Conservation (phyloP, 345 rosid genomes). For the Hibiscus tridactylites region DNA sequence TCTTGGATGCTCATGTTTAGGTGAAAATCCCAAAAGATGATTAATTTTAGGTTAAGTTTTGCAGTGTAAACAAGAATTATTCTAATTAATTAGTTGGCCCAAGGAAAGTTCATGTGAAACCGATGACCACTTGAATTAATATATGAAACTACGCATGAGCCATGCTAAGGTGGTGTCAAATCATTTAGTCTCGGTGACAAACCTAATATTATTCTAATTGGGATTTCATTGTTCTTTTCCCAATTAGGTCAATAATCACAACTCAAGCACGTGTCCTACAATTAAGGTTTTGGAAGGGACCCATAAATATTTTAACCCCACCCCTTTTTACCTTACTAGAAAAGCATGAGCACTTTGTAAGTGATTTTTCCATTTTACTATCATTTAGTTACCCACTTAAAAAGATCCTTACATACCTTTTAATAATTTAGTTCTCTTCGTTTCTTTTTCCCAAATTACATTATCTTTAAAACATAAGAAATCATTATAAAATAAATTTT, state of each 20-base stretch:
- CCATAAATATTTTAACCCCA: background rate
- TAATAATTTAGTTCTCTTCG: background rate
- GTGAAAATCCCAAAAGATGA: background rate
- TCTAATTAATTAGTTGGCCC: background rate
- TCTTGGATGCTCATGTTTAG: constrained; percentile 1
- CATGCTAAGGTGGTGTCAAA: constrained; percentile 22
- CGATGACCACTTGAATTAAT: background rate
- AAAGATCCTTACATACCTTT: background rate
- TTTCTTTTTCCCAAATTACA: constrained; percentile 18
- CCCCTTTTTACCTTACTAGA: constrained; percentile 1
- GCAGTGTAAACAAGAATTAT: background rate
- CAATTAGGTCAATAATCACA: constrained; percentile 22
- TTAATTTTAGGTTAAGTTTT: background rate
- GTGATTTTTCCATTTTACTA: constrained; percentile 16
- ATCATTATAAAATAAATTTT: too few species aligned
- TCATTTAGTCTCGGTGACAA: constrained; percentile 11
- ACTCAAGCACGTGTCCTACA: constrained; percentile 7
- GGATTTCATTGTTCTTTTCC: background rate
- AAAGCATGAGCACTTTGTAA: constrained; percentile 20
- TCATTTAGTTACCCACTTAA: constrained; percentile 18
- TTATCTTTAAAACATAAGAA: background rate
- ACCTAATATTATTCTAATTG: constrained; percentile 10
- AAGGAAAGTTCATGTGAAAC: constrained; percentile 8
- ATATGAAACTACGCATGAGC: background rate
- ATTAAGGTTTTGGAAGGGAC: constrained; percentile 8